These are phyloP conservation scores for Penicillium sp. DNA, from an alignment of 2,329 filamentous ascomycete species.

Conservation along the genomic window DNA sequence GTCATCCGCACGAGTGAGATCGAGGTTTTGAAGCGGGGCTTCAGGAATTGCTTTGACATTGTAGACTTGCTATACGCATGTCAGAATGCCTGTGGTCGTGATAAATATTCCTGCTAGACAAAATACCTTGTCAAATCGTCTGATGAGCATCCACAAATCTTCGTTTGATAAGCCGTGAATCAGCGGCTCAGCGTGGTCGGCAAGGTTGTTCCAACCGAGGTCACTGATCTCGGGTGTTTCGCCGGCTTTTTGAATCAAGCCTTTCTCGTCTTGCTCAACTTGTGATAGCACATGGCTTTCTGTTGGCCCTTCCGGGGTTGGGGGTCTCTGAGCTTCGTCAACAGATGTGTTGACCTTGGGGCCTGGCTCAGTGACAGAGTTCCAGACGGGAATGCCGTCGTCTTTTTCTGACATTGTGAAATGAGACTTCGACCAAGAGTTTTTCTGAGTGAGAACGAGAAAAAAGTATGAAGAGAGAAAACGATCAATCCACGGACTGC, in stretches of 20 bases:
- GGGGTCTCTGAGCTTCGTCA: neutral
- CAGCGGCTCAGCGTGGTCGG: conserved; percentile 42
- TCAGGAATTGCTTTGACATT: conserved; percentile 68
- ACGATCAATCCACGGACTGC: neutral
- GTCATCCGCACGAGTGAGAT: conserved; percentile 78
- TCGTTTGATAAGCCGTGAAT: conserved; percentile 71
- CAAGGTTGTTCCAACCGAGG: conserved; percentile 22
- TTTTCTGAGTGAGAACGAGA: neutral
- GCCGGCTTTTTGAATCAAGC: conserved; percentile 17
- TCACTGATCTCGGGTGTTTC: conserved; percentile 17
- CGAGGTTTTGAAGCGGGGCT: conserved; percentile 66
- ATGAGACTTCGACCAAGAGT: neutral
- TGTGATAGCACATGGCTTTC: conserved; percentile 29
- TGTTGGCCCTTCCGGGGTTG: conserved; percentile 18
- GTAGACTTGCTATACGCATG: conserved; percentile 58
- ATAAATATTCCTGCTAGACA: neutral
- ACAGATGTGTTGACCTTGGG: neutral
- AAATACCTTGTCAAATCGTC: conserved; percentile 71
- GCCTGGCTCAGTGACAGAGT: neutral
- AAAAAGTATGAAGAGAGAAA: neutral
- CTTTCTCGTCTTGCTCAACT: conserved; percentile 22
- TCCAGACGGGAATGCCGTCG: neutral
- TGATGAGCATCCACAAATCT: conserved; percentile 69
- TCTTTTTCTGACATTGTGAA: neutral
- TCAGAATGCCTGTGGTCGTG: neutral